Evolutionary conservation across 352 stramenopile species (phyloP).

Genomic region (Phytophthora podocarpi): DNA sequence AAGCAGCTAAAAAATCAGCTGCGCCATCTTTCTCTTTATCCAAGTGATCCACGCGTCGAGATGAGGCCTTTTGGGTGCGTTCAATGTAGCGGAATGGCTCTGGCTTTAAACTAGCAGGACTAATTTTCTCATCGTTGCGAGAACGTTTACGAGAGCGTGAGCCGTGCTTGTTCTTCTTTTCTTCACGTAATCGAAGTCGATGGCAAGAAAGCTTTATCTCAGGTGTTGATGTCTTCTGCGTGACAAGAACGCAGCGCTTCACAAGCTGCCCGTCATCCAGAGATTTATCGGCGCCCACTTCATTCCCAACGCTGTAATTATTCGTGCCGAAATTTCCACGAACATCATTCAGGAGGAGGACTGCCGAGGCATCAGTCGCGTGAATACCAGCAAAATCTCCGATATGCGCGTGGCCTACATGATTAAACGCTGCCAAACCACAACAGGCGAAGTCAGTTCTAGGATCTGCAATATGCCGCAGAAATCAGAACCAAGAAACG

Average conservation of each 20-base stretch:
- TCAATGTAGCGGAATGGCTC: constrained; percentile 56
- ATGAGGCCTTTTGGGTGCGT: constrained; percentile 53
- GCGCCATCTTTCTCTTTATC: constrained; percentile 4
- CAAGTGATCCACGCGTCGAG: constrained; percentile 7
- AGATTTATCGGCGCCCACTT: neutral
- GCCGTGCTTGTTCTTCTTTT: constrained; percentile 28
- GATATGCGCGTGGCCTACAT: constrained; percentile 45
- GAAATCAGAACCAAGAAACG: constrained; percentile 11
- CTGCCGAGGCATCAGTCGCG: neutral
- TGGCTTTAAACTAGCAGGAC: neutral
- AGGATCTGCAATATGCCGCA: neutral
- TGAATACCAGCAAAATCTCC: constrained; percentile 32
- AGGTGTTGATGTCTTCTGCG: constrained; percentile 29
- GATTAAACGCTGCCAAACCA: constrained; percentile 46
- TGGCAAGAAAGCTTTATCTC: constrained; percentile 42
- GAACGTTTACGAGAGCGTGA: constrained; percentile 40
- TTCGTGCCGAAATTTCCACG: constrained; percentile 7
- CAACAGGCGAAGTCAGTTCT: neutral
- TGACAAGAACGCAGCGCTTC: constrained; percentile 55
- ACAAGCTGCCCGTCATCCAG: constrained; percentile 33
- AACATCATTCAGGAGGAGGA: constrained; percentile 52
- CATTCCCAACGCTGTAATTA: neutral
- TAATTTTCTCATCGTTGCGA: constrained; percentile 19
- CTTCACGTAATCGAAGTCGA: constrained; percentile 41
- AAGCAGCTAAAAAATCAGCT: constrained; percentile 16